These are phyloP conservation scores for Rhizophagus clarus DNA, from an alignment of 192 early-diverging fungal species.

Conservation along the genomic window DNA sequence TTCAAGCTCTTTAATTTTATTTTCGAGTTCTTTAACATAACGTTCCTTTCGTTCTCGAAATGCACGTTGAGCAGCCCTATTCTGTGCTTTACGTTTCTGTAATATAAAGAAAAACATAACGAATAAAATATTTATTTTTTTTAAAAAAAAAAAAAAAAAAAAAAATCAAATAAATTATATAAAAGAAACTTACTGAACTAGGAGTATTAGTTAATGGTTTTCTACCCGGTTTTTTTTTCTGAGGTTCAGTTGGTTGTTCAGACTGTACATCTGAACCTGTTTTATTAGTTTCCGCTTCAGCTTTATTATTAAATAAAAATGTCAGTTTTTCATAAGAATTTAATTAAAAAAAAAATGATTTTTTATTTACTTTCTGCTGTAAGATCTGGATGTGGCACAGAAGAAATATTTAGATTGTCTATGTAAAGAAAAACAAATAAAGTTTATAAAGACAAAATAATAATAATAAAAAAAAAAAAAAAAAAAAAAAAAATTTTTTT, in stretches of 20 bases:
- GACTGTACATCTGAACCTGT: background rate
- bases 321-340: too few relatives aligned
- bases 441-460: background rate
- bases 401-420: conserved; percentile 32
- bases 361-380: conserved; percentile 5
- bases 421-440: background rate
- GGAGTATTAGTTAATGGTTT: conserved; percentile 57
- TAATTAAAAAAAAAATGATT: background rate
- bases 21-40: conserved; percentile 81
- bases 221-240: conserved; percentile 58
- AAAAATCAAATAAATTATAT: background rate
- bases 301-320: background rate
- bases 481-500: background rate
- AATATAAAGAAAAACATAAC: background rate
- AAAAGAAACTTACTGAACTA: conserved; percentile 21
- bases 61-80: conserved; percentile 81
- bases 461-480: too few relatives aligned
- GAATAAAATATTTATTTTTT: background rate
- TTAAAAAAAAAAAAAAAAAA: background rate
- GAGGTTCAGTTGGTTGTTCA: conserved; percentile 20
- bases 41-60: conserved; percentile 88
- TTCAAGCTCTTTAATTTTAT: conserved; percentile 70
- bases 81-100: conserved; percentile 72
- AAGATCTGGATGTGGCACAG: conserved; percentile 31
- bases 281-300: background rate